Percentiles rank a stretch among this genome's conserved stretches.
phyloP scores from a whole-genome alignment of 2,329 filamentous ascomycete genomes.

The Kalaharituber pfeilii region DNA sequence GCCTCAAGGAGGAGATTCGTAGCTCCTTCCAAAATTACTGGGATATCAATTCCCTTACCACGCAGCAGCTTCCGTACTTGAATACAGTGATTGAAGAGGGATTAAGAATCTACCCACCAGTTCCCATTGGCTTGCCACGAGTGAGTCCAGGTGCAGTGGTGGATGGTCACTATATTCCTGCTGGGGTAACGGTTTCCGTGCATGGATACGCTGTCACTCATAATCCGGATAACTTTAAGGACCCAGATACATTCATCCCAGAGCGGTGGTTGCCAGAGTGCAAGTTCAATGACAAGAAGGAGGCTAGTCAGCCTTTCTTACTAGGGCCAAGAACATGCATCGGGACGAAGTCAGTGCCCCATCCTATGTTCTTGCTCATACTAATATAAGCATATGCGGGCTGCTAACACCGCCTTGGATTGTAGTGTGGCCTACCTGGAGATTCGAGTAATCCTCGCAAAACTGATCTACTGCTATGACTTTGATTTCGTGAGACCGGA shows the following conservation, averaged over 20 bases:
- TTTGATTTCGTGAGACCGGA: too few species aligned
- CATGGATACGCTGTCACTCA: neutral
- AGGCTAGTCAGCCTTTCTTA: too few species aligned
- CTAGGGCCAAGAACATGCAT: conserved; percentile 25
- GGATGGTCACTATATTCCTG: conserved; percentile 11
- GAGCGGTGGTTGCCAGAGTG: neutral
- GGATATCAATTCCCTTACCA: too few species aligned
- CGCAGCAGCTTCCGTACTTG: too few species aligned
- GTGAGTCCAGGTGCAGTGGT: conserved; percentile 12
- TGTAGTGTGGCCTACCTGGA: conserved; percentile 27
- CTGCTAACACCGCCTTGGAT: too few species aligned
- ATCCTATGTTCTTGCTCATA: neutral
- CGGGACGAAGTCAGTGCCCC: conserved; percentile 23
- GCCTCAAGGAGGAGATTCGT: conserved; percentile 29
- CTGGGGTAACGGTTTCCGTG: conserved; percentile 5
- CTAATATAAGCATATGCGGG: too few species aligned
- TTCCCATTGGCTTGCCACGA: conserved; percentile 19
- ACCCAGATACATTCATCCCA: neutral
- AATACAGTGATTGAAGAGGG: too few species aligned
- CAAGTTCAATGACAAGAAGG: conserved; percentile 21
- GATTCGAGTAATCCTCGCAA: conserved; percentile 27
- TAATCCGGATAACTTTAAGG: neutral
- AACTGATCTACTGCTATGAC: too few species aligned
- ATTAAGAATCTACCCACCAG: too few species aligned
- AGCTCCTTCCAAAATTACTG: too few species aligned